Base-by-base conservation (phyloP, 2,329 filamentous ascomycete species). In the Aschersonia sp. region DNA sequence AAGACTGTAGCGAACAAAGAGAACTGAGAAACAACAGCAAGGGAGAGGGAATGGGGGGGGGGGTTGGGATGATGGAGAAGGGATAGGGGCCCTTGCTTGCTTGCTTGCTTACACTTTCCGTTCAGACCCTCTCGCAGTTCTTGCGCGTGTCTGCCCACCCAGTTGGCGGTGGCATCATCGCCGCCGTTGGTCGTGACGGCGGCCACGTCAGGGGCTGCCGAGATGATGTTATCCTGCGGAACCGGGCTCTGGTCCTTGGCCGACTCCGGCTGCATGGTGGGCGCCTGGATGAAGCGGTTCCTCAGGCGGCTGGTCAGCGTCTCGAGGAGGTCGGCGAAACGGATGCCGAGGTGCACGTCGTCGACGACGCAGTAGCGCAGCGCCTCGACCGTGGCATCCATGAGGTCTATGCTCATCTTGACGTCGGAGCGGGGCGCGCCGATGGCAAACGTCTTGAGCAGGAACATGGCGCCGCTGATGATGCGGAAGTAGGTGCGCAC, bases 401-500 rank as follows among this genome's bases (percentile, higher is more conserved):
- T 83, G 31, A 92, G 70, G 6, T 75, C 74, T 32, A 92, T 82
- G 52, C 82, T 86, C 44, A 84, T 72, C 57, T 83, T 79, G 30
- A 90, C 83, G 54, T 92, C 85, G 48, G 81, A 81, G 56, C 86
- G 83, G 1, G 83, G 82, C 2, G 85, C 85, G 14, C 86, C 86
- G 1, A 92, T 72, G 1, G 85, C 85, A 62, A 92, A 90, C 0
- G 86, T 90, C 67, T 85, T 92, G 45, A 92, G 74, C 14, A 92
- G 64, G 58, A 92, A 89, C 77, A 90, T 89, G 52, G 85, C 84
- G 4, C 86, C 85, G 49, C 81, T 86, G 53, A 90, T 87, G 60
- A 92, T 90, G 49, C 86, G 79, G 67, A 92, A 89, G 61, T 90
- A 90, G 0, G 86, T 90, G 44, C 86, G 75, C 5, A 92, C 86